Evolutionary conservation across 257 asterid species (phyloP).

Genomic region (Lithospermum erythrorhizon): DNA sequence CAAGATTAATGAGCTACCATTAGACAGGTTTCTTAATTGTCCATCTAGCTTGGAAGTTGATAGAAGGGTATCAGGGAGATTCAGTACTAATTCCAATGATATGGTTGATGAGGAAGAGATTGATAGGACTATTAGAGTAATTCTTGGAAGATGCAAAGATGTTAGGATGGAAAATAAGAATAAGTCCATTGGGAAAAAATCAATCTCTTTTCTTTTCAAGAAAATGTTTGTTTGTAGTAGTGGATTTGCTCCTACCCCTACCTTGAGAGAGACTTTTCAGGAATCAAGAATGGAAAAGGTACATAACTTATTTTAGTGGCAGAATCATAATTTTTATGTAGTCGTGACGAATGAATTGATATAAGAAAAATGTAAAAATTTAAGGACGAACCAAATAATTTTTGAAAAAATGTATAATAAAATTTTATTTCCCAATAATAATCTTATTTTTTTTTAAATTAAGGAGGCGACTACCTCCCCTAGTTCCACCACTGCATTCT

Average conservation of each 20-base stretch:
- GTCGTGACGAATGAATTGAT: too few relatives aligned
- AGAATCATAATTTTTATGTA: too few relatives aligned
- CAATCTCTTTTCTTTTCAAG: constrained; percentile 66
- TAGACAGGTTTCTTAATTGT: constrained; percentile 87
- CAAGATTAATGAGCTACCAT: constrained; percentile 37
- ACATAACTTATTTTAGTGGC: neutral
- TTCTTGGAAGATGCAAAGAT: constrained; percentile 79
- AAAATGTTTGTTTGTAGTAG: constrained; percentile 66
- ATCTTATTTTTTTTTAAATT: too few relatives aligned
- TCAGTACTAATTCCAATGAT: constrained; percentile 35
- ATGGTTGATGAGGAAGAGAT: constrained; percentile 67
- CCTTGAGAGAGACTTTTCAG: constrained; percentile 55
- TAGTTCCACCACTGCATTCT: too few relatives aligned
- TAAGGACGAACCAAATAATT: too few relatives aligned
- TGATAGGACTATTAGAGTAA: constrained; percentile 74
- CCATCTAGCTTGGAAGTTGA: constrained; percentile 89
- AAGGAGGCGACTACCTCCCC: too few relatives aligned
- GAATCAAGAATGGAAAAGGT: constrained; percentile 99
- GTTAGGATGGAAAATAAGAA: constrained; percentile 51
- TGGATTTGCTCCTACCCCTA: constrained; percentile 60
- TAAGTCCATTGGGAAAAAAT: constrained; percentile 49
- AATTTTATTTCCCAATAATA: too few relatives aligned
- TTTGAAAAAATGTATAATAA: too few relatives aligned
- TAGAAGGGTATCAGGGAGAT: constrained; percentile 43
- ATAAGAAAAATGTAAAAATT: too few relatives aligned